These are phyloP conservation scores for Prototheca wickerhamii DNA, from an alignment of 163 green algal genomes.

Conservation along the genomic window DNA sequence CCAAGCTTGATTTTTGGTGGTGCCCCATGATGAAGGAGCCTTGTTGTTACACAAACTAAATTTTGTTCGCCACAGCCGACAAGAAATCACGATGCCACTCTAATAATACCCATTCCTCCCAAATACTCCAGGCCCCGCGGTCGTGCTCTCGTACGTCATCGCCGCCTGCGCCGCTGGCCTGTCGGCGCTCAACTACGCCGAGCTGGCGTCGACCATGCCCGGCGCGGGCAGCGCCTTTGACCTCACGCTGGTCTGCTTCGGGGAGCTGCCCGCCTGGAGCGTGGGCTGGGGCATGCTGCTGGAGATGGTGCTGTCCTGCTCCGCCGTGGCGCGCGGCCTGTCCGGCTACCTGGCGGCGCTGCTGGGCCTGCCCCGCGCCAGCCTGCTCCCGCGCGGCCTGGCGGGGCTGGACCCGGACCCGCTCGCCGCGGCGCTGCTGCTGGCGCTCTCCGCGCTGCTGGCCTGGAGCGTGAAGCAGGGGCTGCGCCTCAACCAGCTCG, in stretches of 20 bases:
- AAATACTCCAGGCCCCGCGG: slow-evolving; percentile 40
- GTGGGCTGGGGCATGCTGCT: slow-evolving; percentile 61
- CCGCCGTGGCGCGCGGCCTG: slow-evolving; percentile 65
- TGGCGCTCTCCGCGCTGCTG: slow-evolving; percentile 43
- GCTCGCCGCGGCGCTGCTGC: background rate
- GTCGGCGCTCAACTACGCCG: slow-evolving; percentile 64
- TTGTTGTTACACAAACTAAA: background rate
- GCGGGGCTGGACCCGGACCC: slow-evolving; percentile 24
- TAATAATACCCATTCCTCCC: background rate
- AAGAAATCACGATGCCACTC: background rate
- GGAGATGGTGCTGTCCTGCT: slow-evolving; percentile 63
- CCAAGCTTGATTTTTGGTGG: background rate
- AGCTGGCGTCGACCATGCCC: slow-evolving; percentile 62
- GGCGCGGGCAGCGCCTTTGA: slow-evolving; percentile 67
- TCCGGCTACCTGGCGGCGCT: slow-evolving; percentile 61
- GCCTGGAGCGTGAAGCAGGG: slow-evolving; percentile 43
- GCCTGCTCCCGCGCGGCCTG: slow-evolving; percentile 34
- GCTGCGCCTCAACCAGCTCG: slow-evolving; percentile 51
- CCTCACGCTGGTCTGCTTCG: slow-evolving; percentile 60
- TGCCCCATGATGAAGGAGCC: background rate
- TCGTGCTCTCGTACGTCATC: slow-evolving; percentile 61
- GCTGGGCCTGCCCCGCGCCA: slow-evolving; percentile 25
- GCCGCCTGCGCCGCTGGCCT: slow-evolving; percentile 54
- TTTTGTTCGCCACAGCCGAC: background rate
- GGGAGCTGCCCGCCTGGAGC: slow-evolving; percentile 65